Evolutionary conservation across 495 filamentous ascomycete species (phyloP).

Genomic region (Annulohypoxylon nitens): DNA sequence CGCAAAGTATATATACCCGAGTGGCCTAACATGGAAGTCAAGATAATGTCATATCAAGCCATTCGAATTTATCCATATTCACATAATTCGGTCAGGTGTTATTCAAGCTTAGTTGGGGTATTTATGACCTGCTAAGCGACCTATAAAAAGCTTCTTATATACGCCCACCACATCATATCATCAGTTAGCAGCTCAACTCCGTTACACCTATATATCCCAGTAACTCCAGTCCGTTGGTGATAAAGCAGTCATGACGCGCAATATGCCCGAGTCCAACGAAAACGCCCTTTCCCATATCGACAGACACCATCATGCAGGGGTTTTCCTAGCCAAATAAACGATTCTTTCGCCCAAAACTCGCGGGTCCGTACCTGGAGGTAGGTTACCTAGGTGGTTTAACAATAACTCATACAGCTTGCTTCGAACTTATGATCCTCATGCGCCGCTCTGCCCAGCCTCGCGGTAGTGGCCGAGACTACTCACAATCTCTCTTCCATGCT

Average conservation of each 20-base stretch:
- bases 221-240: slow-evolving; percentile 1
- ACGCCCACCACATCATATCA: not conserved
- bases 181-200: not conserved
- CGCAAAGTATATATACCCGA: not conserved
- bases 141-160: not conserved
- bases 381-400: not conserved
- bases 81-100: not conserved
- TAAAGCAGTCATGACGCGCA: slow-evolving; percentile 16
- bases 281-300: slow-evolving; percentile 13
- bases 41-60: not conserved
- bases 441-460: slow-evolving; percentile 61
- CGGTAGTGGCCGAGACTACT: slow-evolving; percentile 54
- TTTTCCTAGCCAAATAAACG: slow-evolving; percentile 1
- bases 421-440: slow-evolving; percentile 43
- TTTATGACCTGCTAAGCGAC: not conserved
- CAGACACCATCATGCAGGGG: slow-evolving; percentile 11
- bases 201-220: not conserved
- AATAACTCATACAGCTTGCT: not conserved
- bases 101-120: not conserved
- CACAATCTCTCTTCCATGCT: slow-evolving; percentile 34
- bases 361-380: not conserved
- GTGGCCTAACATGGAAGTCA: not conserved
- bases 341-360: not conserved
- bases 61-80: not conserved
- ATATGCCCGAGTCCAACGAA: slow-evolving; percentile 13